Evolutionary conservation across 2,329 filamentous ascomycete species (phyloP), one percentile per base, ranked within the genome.

Genomic region (Fusarium devonianum): DNA sequence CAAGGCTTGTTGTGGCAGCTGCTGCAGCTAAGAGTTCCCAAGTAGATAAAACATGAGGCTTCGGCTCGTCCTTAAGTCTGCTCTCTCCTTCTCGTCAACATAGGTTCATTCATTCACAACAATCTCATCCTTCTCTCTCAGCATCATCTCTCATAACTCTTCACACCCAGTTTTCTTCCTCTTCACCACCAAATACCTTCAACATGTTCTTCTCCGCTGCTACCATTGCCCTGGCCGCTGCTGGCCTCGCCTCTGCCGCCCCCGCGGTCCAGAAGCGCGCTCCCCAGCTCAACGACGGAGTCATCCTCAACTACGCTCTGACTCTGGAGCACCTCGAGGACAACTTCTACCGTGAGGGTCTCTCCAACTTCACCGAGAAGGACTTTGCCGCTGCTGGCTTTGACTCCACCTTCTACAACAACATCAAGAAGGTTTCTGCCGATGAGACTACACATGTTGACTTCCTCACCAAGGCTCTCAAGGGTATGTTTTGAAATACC

Each of bases 341-440:
- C 53, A 76, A 75, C 45, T 88, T 88, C 72, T 89, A 89, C 71
- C 71, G 74, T 26, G 66, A 85, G 37, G 85, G 79, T 26, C 73
- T 88, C 4, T 67, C 73, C 49, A 84, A 83, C 61, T 88, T 81
- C 73, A 77, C 75, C 21, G 67, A 77, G 51, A 56, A 65, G 2
- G 75, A 84, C 58, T 86, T 86, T 64, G 60, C 71, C 19, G 70
- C 67, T 22, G 81, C 80, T 34, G 82, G 81, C 11, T 79, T 76
- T 63, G 68, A 77, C 39, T 61, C 72, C 0, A 69, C 71, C 4
- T 82, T 84, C 66, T 87, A 85, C 72, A 70, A 73, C 40, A 83
- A 86, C 71, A 62, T 88, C 42, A 70, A 78, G 66, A 75, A 75
- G 52, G 78, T 89, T 42, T 76, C 75, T 12, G 63, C 67, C 3